phyloP scores from a whole-genome alignment of 1,284 basidiomycete species.

The Austroboletus rostrupii region DNA sequence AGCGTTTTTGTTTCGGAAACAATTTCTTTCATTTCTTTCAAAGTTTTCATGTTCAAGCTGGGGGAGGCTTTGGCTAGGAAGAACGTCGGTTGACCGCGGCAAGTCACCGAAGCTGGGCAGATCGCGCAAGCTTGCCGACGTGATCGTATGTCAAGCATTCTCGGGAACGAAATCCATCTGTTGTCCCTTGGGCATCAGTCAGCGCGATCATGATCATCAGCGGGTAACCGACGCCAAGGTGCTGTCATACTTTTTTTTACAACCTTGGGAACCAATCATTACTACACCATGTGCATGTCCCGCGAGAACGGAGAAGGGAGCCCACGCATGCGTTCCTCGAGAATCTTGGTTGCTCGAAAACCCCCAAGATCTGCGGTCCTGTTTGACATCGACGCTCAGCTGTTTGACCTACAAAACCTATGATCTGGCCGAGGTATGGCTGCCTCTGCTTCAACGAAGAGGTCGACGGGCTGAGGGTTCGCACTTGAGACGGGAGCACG shows the following conservation, averaged over 20 bases:
- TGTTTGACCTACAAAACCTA: constrained; percentile 49
- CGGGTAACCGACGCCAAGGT: no score
- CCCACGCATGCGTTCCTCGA: constrained; percentile 33
- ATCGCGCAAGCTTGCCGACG: constrained; percentile 1
- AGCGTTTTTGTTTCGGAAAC: constrained; percentile 19
- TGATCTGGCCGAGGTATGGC: constrained; percentile 40
- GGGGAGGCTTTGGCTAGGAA: constrained; percentile 45
- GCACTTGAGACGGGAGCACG: constrained; percentile 36
- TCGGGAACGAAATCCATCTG: constrained; percentile 50
- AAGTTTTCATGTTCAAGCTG: constrained; percentile 44
- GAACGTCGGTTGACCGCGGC: constrained; percentile 24
- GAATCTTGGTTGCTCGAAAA: constrained; percentile 28
- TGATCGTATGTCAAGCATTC: constrained; percentile 40
- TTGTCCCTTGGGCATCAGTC: no score
- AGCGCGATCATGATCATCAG: no score
- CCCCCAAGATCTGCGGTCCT: constrained; percentile 28
- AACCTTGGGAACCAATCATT: constrained; percentile 41
- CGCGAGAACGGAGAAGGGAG: constrained; percentile 12
- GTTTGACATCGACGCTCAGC: constrained; percentile 36
- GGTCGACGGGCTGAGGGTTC: constrained; percentile 36
- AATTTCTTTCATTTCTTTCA: constrained; percentile 43
- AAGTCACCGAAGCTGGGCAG: neutral
- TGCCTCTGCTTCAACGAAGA: constrained; percentile 29
- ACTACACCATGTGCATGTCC: constrained; percentile 31
- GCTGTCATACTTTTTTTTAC: constrained; percentile 41